Conservation (phyloP, 495 filamentous ascomycete genomes). For the Schizothecium vesticola region DNA sequence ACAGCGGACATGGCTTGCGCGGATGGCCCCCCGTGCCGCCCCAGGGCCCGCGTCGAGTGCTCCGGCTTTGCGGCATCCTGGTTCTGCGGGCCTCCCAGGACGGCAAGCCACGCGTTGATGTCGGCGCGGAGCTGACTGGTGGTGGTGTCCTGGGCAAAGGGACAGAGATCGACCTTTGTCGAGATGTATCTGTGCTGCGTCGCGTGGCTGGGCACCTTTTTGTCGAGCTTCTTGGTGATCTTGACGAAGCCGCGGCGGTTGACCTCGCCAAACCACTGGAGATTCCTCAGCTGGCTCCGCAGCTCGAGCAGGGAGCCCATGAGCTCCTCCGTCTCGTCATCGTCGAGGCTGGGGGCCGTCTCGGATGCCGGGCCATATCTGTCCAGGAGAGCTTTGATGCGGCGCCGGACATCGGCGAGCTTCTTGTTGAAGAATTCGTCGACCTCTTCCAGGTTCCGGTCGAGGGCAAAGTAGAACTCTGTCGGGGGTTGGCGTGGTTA, state of each 20-base stretch:
- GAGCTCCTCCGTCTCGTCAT: slow-evolving; percentile 82
- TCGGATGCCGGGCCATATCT: slow-evolving; percentile 64
- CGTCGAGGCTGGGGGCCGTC: slow-evolving; percentile 46
- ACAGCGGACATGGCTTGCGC: slow-evolving; percentile 67
- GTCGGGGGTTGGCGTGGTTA: slow-evolving; percentile 26
- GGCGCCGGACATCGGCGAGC: slow-evolving; percentile 71
- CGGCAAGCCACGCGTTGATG: slow-evolving; percentile 88
- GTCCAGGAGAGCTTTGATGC: slow-evolving; percentile 77
- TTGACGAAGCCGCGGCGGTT: slow-evolving; percentile 93
- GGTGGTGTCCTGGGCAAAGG: slow-evolving; percentile 72
- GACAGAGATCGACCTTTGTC: slow-evolving; percentile 77
- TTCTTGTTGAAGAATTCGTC: slow-evolving; percentile 96
- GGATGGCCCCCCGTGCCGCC: slow-evolving; percentile 47
- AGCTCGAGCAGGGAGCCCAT: slow-evolving; percentile 84
- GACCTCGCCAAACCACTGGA: slow-evolving; percentile 97
- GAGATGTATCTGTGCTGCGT: slow-evolving; percentile 78
- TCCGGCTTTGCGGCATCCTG: slow-evolving; percentile 66
- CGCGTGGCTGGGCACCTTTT: slow-evolving; percentile 67
- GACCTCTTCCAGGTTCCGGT: slow-evolving; percentile 93
- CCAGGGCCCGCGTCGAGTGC: slow-evolving; percentile 64
- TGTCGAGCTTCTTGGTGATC: slow-evolving; percentile 96
- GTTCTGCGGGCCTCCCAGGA: slow-evolving; percentile 64
- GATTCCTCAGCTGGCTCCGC: slow-evolving; percentile 75
- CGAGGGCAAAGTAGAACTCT: slow-evolving; percentile 93
- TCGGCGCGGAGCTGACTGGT: slow-evolving; percentile 62